A percentile compares a stretch with the other conserved stretches of the same genome.
These are phyloP conservation scores for Tylopilus subfusipes DNA, from an alignment of 768 basidiomycete genomes.

Conservation along the genomic window DNA sequence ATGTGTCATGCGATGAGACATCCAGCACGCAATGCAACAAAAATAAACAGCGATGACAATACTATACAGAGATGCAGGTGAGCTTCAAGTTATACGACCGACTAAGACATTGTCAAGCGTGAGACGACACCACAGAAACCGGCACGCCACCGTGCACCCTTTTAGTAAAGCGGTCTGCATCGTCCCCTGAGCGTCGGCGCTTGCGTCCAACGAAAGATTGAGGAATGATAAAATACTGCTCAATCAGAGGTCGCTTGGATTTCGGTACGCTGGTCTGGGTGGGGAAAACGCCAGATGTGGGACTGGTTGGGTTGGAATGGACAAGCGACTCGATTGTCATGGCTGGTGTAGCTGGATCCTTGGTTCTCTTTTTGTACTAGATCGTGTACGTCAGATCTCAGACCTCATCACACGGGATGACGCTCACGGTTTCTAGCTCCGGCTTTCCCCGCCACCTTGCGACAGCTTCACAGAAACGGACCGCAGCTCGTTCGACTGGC, in stretches of 20 bases:
- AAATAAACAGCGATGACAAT: constrained; percentile 26
- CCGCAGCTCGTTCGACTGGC: constrained; percentile 72
- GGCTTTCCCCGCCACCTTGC: constrained; percentile 82
- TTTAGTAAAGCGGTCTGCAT: constrained; percentile 23
- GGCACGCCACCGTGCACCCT: constrained; percentile 16
- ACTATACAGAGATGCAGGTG: constrained; percentile 22
- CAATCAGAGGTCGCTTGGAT: constrained; percentile 34
- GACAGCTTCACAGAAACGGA: constrained; percentile 79
- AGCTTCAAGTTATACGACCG: constrained; percentile 1
- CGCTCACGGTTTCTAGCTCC: constrained; percentile 68
- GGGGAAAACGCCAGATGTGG: constrained; percentile 34
- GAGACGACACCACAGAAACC: constrained; percentile 13
- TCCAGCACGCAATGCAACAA: not conserved
- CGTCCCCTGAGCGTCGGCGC: constrained; percentile 27
- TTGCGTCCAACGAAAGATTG: constrained; percentile 20
- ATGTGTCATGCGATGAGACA: not conserved
- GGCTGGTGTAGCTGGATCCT: constrained; percentile 31
- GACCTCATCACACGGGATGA: not conserved
- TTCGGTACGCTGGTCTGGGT: constrained; percentile 17
- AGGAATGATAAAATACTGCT: constrained; percentile 35
- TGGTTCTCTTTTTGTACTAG: constrained; percentile 57
- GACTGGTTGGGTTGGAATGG: constrained; percentile 67
- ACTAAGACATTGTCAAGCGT: constrained; percentile 9
- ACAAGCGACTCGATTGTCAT: constrained; percentile 66
- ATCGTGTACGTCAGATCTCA: constrained; percentile 28